phyloP scores from a whole-genome alignment of 169 alveolate genomes.

The Plasmodium relictum region DNA sequence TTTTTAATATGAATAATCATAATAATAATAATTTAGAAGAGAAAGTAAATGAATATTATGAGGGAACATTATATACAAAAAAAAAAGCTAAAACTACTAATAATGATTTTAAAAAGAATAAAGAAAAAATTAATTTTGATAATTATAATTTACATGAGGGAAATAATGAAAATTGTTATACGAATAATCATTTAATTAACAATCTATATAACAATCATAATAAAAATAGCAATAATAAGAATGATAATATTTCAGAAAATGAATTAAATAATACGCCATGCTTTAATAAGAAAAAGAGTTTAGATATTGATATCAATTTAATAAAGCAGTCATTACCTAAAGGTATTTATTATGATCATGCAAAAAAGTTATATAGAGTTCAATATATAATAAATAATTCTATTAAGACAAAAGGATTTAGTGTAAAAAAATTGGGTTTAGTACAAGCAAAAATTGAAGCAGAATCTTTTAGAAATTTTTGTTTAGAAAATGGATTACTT shows the following conservation, averaged over 20 bases:
- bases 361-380: slow-evolving; percentile 67
- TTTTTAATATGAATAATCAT: not conserved
- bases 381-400: slow-evolving; percentile 64
- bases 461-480: slow-evolving; percentile 66
- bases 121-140: too few species aligned
- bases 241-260: slow-evolving; percentile 6
- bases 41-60: not conserved
- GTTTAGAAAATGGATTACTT: slow-evolving; percentile 64
- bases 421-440: slow-evolving; percentile 69
- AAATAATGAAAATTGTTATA: not conserved
- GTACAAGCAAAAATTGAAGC: slow-evolving; percentile 73
- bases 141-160: not conserved
- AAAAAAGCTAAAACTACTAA: too few species aligned
- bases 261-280: slow-evolving; percentile 1
- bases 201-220: not conserved
- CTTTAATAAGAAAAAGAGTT: slow-evolving; percentile 19
- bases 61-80: not conserved
- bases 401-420: slow-evolving; percentile 75
- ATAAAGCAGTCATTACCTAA: slow-evolving; percentile 62
- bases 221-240: not conserved
- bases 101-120: too few species aligned
- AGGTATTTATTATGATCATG: slow-evolving; percentile 75
- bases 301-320: slow-evolving; percentile 25
- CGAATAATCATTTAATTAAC: slow-evolving; percentile 12
- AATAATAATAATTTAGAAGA: not conserved